Evolutionary conservation across 768 basidiomycete species (phyloP).

Genomic region (Rhodotorula taiwanensis): DNA sequence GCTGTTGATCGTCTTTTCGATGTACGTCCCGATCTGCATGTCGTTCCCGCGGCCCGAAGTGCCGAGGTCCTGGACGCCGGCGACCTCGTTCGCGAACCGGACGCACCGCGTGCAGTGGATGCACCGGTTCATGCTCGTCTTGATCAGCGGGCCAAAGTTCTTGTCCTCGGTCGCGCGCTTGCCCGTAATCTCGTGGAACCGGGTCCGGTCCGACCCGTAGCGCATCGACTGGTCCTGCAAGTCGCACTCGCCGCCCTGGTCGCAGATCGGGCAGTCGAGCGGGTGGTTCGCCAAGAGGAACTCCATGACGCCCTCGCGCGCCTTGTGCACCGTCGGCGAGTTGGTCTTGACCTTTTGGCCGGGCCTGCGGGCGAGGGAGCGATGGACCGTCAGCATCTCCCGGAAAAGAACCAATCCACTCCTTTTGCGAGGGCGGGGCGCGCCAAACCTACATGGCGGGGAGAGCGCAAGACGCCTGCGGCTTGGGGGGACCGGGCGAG

Average conservation of each 20-base stretch:
- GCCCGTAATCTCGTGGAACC: constrained; percentile 96
- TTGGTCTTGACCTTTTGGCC: constrained; percentile 44
- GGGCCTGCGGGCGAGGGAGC: constrained; percentile 24
- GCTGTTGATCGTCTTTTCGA: constrained; percentile 94
- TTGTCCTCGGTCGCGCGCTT: constrained; percentile 99
- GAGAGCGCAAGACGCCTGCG: constrained; percentile 56
- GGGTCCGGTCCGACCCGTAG: constrained; percentile 91
- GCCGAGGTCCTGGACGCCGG: constrained; percentile 94
- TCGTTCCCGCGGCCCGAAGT: constrained; percentile 96
- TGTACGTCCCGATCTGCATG: constrained; percentile 96
- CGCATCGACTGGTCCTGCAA: constrained; percentile 99
- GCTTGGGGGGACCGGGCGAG: constrained; percentile 45
- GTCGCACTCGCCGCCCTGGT: constrained; percentile 98
- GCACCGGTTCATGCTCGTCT: constrained; percentile 97
- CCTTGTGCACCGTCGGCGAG: constrained; percentile 47
- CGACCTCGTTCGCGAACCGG: constrained; percentile 97
- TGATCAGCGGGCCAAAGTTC: constrained; percentile 93
- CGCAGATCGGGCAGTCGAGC: constrained; percentile 95
- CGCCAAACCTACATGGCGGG: constrained; percentile 83
- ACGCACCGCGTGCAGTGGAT: constrained; percentile 99
- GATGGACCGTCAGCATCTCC: too few relatives aligned
- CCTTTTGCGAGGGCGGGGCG: neutral
- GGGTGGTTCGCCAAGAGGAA: constrained; percentile 96
- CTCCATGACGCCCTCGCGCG: constrained; percentile 83
- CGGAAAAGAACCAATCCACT: too few relatives aligned